Base-by-base conservation (phyloP, 2,329 filamentous ascomycete species). In the Monosporascus sp. region DNA sequence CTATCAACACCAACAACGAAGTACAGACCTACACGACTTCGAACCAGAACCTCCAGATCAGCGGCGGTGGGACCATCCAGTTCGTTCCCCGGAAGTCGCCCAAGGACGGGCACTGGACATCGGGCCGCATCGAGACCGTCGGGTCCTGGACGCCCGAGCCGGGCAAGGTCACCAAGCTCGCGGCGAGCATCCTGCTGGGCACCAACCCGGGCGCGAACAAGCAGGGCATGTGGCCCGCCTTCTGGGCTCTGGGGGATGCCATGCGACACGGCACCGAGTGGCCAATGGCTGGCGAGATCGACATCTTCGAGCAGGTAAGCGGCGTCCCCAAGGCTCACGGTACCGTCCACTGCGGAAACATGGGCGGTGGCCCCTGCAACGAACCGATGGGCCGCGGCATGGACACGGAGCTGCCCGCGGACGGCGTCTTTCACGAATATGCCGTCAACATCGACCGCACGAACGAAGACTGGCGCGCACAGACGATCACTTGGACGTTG, bases 191-290 rank as follows among this genome's bases (percentile, higher is more conserved):
- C 46, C 74, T 77, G 37, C 69, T 81, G 47, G 81, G 77, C 14
- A 60, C 60, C 54, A 74, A 74, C 63, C 42, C 64, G 1, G 37
- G 51, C 18, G 48, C 49, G 20, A 62, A 64, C 44, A 78, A 81
- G 65, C 71, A 80, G 58, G 81, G 81, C 5, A 70, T 83, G 48
- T 83, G 80, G 80, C 79, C 80, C 0, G 80, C 80, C 0, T 82
- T 82, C 60, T 83, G 79, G 80, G 69, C 81, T 55, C 70, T 83
- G 17, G 79, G 80, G 41, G 72, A 81, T 48, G 64, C 72, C 11
- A 68, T 77, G 51, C 74, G 76, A 25, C 68, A 73, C 45, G 78
- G 77, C 8, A 73, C 70, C 1, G 37, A 60, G 15, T 83, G 81
- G 81, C 81, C 81, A 0, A 50, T 54, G 8, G 78, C 76, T 53